Conservation (phyloP, 768 basidiomycete species). For the Mycena vulgaris region DNA sequence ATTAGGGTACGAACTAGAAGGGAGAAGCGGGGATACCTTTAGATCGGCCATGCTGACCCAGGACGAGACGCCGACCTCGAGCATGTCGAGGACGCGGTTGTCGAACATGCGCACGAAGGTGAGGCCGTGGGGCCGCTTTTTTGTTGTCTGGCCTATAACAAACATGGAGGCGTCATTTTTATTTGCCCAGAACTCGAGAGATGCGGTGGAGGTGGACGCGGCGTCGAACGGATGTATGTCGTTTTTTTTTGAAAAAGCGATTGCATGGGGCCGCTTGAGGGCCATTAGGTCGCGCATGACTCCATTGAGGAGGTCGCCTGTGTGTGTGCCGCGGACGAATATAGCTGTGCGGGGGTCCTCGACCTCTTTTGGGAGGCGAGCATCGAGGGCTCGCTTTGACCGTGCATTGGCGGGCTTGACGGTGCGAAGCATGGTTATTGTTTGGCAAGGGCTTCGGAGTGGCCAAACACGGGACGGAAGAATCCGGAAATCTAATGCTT, state of each 20-base stretch:
- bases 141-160: constrained; percentile 90
- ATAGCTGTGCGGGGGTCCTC: constrained; percentile 91
- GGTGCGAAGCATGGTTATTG: constrained; percentile 22
- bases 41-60: constrained; percentile 86
- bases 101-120: constrained; percentile 92
- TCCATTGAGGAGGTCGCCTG: constrained; percentile 82
- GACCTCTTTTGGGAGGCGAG: constrained; percentile 90
- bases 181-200: constrained; percentile 91
- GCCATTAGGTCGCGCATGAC: constrained; percentile 96
- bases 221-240: constrained; percentile 92
- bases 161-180: constrained; percentile 98
- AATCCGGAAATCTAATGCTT: constrained; percentile 25
- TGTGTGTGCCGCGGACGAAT: constrained; percentile 91
- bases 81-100: constrained; percentile 91
- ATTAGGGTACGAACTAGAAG: background rate
- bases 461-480: background rate
- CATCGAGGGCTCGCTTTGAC: constrained; percentile 90
- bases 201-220: constrained; percentile 61
- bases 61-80: constrained; percentile 91
- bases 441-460: background rate
- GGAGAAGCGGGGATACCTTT: constrained; percentile 67
- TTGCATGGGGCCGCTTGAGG: constrained; percentile 91
- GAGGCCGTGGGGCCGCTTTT: constrained; percentile 93
- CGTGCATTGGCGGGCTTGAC: constrained; percentile 95
- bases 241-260: constrained; percentile 97